phyloP scores from a whole-genome alignment of 192 early-diverging fungal genomes.

The Coemansia sp. region DNA sequence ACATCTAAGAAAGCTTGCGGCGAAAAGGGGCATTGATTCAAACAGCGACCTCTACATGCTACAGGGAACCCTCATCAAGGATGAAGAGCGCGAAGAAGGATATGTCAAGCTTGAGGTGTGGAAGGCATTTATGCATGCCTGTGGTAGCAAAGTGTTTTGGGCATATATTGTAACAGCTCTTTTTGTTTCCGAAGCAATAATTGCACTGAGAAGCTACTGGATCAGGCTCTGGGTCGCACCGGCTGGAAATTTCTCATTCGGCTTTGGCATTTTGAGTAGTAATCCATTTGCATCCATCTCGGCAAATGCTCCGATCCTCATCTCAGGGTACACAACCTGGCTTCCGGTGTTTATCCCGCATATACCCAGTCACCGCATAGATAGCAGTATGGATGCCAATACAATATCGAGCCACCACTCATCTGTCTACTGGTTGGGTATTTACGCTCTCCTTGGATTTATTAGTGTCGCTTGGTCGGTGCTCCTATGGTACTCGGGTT shows the following conservation, averaged over 20 bases:
- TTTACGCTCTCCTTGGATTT: not conserved
- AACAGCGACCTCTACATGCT: constrained; percentile 11
- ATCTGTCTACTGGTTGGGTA: not conserved
- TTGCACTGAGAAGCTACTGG: constrained; percentile 46
- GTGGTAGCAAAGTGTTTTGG: constrained; percentile 64
- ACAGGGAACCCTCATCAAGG: constrained; percentile 65
- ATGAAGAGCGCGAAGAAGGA: constrained; percentile 79
- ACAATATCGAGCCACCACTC: not conserved
- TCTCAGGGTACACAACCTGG: not conserved
- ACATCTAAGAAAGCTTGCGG: constrained; percentile 19
- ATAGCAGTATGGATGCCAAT: not conserved
- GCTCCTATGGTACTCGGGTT: not conserved
- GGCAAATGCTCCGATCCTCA: not conserved
- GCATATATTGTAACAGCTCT: constrained; percentile 37
- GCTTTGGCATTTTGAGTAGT: no score
- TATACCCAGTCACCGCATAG: constrained; percentile 12
- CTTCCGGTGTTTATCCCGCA: constrained; percentile 12
- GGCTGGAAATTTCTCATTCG: not conserved
- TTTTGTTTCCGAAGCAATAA: constrained; percentile 53
- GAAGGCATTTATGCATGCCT: constrained; percentile 66
- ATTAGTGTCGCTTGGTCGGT: not conserved
- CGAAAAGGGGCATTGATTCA: constrained; percentile 34
- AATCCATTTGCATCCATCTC: constrained; percentile 35
- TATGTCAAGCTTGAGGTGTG: constrained; percentile 70
- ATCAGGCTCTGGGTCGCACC: constrained; percentile 59